Conservation (phyloP, 768 basidiomycete species). For the Candolleomyces efflorescens region DNA sequence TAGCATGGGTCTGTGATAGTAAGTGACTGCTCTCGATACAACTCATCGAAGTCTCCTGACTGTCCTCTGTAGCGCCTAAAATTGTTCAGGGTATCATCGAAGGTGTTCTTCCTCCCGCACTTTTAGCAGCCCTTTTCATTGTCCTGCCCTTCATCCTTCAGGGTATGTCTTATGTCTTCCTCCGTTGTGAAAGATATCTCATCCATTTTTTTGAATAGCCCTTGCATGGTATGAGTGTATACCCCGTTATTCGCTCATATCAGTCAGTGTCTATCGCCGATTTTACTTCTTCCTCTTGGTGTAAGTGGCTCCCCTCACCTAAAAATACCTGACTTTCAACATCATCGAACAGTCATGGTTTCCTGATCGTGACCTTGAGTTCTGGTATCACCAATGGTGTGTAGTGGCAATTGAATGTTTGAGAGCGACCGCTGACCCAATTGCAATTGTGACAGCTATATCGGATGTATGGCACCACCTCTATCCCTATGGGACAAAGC, state of each 20-base stretch:
- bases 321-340: neutral
- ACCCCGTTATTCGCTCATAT: constrained; percentile 63
- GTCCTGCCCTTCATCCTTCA: constrained; percentile 55
- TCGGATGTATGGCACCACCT: constrained; percentile 17
- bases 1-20: constrained; percentile 53
- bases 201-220: constrained; percentile 21
- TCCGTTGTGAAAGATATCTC: constrained; percentile 3
- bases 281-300: constrained; percentile 65
- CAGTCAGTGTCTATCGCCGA: constrained; percentile 67
- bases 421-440: constrained; percentile 19
- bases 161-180: constrained; percentile 31
- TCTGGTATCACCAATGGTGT: constrained; percentile 49
- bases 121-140: constrained; percentile 60
- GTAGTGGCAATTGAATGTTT: neutral
- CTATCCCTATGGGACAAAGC: neutral
- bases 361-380: constrained; percentile 64
- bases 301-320: constrained; percentile 21
- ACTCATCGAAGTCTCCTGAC: neutral
- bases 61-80: constrained; percentile 23
- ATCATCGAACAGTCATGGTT: constrained; percentile 47
- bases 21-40: neutral
- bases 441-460: neutral
- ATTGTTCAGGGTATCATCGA: constrained; percentile 50
- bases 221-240: constrained; percentile 70
- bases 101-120: constrained; percentile 61